Base-by-base conservation (phyloP, 2,329 filamentous ascomycete species). In the Colletotrichum tabaci region DNA sequence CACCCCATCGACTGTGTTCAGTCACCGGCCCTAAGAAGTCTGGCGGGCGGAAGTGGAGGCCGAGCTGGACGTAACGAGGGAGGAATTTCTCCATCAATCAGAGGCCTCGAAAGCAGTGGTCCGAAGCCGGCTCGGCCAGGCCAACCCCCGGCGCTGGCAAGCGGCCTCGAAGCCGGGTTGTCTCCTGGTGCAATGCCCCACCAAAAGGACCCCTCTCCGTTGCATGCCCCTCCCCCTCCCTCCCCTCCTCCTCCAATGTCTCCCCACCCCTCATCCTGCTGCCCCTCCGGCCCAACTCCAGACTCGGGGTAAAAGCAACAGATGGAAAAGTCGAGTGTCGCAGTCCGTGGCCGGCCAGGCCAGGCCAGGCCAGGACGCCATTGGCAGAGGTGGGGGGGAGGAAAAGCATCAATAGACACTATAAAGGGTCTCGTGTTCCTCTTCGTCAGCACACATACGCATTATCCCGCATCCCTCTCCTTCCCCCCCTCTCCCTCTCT, bases 61-160 rank as follows among this genome's bases (percentile, higher is more conserved):
- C 62, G 67, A 70, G 35, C 62, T 60, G 40, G 26, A 55, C 49
- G 5, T 46, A 9, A n/a, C 15, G 46, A 35, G 52, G 68, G 68
- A 68, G 30, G 49, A 74, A 76, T 79, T 79, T 76, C 74, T 80
- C 78, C 78, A 77, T 77, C 78, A 80, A 80, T 80, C 74, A 77
- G n/a, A 73, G 52, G 55, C 30, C 61, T 16, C n/a, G 42, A 53
- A 66, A 23, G 53, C 35, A 50, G 53, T 53, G 46, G 18, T 52
- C 71, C 63, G 67, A 58, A 55, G 65, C 69, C 62, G 66, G 53
- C 61, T 68, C 55, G 46, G 42, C n/a, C 23, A 53, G 52, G 60
- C n/a, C 23, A 35, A 40, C 42, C 47, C 66, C 63, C 65, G 35
- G 67, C 68, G 68, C 56, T 61, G 44, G 57, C 64, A 67, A 47